Base-by-base conservation (phyloP, 2,329 filamentous ascomycete species). In the Cladosporium oxysporum region DNA sequence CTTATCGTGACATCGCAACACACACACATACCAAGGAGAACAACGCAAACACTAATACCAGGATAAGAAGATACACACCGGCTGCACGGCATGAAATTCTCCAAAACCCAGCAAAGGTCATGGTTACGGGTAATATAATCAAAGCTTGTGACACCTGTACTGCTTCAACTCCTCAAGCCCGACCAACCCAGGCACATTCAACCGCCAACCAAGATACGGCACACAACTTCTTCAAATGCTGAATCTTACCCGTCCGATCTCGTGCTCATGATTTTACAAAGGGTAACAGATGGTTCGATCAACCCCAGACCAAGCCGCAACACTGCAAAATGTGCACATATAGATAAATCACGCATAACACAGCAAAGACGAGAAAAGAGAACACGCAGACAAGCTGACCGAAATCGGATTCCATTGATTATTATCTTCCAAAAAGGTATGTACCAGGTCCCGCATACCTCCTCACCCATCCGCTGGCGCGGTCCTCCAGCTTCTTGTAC, bases 401-500 rank as follows among this genome's bases (percentile, higher is more conserved):
- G 10, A 47, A 31, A 6, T 33, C 31, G 12, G 23, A 55, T 31
- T 55, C 8, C 14, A 29, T 53, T 53, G 1, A 53, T n/a, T 21
- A 53, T 16, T 53, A 53, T 58, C 18, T 58, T 33, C 23, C 18
- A 31, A 47, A 21, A 58, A 10, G 33, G 29, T 28, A 59, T 59
- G 57, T 59, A 59, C 57, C 57, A 47, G 33, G 11, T 29, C 57
- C 57, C 35, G 57, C 35, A 59, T 59, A 44, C 35, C 33, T 44
- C 33, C 57, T 47, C 35, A 41, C 37, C 57, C 33, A 44, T 59
- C 37, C 57, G 23, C 57, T 41, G 12, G 35, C 57, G 57, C 21
- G 57, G 37, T 47, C 57, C 57, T 59, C 57, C 57, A 59, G 37
- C 57, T 23, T 59, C 57, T 44, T 21, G 37, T 41, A 41, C 57